phyloP scores from a whole-genome alignment of 2,329 filamentous ascomycete species.

The Tolypocladium inflatum region DNA sequence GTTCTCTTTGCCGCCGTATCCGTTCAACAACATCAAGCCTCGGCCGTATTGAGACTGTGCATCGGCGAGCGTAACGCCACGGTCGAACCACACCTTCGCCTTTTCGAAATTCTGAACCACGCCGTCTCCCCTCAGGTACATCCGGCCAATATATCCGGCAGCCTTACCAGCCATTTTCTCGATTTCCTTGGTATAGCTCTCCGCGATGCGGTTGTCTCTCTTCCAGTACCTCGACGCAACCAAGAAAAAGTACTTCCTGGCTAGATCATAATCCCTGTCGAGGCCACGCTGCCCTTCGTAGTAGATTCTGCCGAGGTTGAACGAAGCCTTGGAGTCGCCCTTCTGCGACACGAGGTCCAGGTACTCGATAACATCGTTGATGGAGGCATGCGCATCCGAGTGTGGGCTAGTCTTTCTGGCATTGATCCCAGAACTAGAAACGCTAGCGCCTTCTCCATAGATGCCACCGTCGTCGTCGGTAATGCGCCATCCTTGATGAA shows the following conservation, averaged over 20 bases:
- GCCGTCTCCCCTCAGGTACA: constrained; percentile 84
- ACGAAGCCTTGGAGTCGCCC: constrained; percentile 79
- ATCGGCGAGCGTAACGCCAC: constrained; percentile 67
- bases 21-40: constrained; percentile 74
- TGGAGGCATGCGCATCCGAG: constrained; percentile 73
- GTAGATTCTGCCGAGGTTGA: constrained; percentile 75
- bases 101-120: constrained; percentile 68
- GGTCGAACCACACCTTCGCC: constrained; percentile 74
- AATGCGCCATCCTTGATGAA: constrained; percentile 71
- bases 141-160: constrained; percentile 78
- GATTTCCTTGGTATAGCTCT: constrained; percentile 58
- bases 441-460: constrained; percentile 91
- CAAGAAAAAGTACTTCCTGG: constrained; percentile 71
- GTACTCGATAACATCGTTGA: constrained; percentile 93
- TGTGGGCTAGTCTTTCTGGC: constrained; percentile 64
- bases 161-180: constrained; percentile 76
- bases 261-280: constrained; percentile 61
- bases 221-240: constrained; percentile 77
- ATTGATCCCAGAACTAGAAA: constrained; percentile 75
- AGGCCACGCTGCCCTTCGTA: constrained; percentile 78
- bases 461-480: constrained; percentile 87
- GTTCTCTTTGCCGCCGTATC: constrained; percentile 63
- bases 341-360: constrained; percentile 84
- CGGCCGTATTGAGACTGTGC: constrained; percentile 76
- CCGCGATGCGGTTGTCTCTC: constrained; percentile 63